Evolutionary conservation across 169 alveolate species (phyloP), one percentile per base, ranked within the genome.

Genomic region (Eimeria maxima): DNA sequence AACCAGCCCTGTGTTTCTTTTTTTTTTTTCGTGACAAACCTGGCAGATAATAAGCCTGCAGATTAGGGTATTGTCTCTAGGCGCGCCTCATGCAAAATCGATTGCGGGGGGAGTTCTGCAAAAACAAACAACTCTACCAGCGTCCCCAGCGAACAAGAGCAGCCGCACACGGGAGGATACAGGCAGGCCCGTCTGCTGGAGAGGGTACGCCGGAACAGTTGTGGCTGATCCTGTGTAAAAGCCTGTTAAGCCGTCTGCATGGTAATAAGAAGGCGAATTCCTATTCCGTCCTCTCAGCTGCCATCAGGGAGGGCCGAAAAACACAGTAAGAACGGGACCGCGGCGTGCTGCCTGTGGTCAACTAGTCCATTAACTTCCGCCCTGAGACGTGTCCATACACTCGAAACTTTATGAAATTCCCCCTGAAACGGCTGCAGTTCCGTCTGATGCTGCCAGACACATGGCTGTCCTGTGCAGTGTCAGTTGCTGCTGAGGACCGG

Each of bases 401-500:
- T 50, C 11, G 53, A 71, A 29, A 71, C 13, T 71, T 71, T 47
- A 29, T 14, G 50, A 71, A 16, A 33, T 33, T 29, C 50, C 81
- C 50, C 53, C 50, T 29, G 53, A 71, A 71, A 71, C 81, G 29
- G 81, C 81, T 71, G 50, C 20, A 71, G 27, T 38, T 10, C 81
- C 6, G 53, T 4, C 53, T 38, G n/a, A 2, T 71, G 27, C 81
- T 22, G 81, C 27, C 81, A 71, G 81, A 71, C 81, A 71, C 81
- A 71, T 71, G 50, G 81, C 81, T 4, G 53, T 14, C 0, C 53
- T 71, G 63, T 24, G 88, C 42, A 11, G 88, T 78, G 88, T 78
- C 88, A 78, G 88, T 78, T 45, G 88, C 63, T 45, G 63, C 42
- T 44, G 63, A 38, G 67, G 42, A 67, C 88, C 44, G 38, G 38